These are phyloP conservation scores for Ascochyta clinopodiicola DNA, from an alignment of 2,329 filamentous ascomycete genomes.

Conservation along the genomic window DNA sequence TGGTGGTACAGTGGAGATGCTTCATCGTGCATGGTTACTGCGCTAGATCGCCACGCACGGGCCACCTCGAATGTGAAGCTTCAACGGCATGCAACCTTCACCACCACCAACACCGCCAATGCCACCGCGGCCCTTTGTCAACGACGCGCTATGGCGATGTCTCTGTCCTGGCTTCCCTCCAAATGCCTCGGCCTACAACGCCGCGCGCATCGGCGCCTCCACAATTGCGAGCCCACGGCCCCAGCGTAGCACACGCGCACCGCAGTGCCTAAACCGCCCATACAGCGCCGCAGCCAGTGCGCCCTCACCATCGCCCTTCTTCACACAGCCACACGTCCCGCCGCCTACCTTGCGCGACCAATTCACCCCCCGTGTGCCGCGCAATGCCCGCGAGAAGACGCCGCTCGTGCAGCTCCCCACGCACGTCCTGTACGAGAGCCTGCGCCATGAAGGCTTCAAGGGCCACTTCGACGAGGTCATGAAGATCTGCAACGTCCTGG, in stretches of 20 bases:
- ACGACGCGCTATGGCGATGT: conserved; percentile 46
- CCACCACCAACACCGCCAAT: conserved; percentile 26
- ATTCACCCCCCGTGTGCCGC: background rate
- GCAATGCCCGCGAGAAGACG: conserved; percentile 6
- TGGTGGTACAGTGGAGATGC: too few relatives aligned
- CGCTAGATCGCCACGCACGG: background rate
- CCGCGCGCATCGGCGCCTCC: conserved; percentile 3
- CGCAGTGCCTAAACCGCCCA: conserved; percentile 18
- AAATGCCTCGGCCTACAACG: background rate
- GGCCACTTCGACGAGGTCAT: conserved; percentile 37
- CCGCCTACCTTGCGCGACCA: background rate
- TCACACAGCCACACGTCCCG: background rate
- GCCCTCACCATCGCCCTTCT: conserved; percentile 9
- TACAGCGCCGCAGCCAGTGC: conserved; percentile 23
- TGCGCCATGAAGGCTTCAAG: conserved; percentile 34
- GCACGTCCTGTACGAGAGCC: conserved; percentile 39
- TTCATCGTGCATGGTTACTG: too few relatives aligned
- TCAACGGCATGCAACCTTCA: background rate
- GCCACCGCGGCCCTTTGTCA: conserved; percentile 41
- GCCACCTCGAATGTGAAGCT: conserved; percentile 4
- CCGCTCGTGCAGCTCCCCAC: conserved; percentile 36
- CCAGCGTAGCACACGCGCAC: background rate
- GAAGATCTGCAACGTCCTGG: conserved; percentile 63
- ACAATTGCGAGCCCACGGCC: background rate
- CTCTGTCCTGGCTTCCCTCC: conserved; percentile 40